Evolutionary conservation across 805 yeast species (phyloP).

Genomic region (Priceomyces haplophilus): DNA sequence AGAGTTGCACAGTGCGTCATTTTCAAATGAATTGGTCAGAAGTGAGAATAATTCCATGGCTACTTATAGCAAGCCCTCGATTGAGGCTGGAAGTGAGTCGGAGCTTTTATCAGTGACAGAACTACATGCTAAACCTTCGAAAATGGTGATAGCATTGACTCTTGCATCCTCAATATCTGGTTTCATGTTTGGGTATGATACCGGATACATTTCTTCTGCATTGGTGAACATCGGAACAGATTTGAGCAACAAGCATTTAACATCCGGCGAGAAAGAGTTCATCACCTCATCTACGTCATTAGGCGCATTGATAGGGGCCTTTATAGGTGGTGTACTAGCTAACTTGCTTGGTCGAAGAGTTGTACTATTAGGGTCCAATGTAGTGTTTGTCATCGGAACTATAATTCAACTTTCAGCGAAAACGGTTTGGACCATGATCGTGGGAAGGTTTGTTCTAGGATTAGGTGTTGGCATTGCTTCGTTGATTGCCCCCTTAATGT

Average conservation of each 20-base stretch:
- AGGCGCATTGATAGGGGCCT: constrained; percentile 83
- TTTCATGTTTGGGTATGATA: constrained; percentile 95
- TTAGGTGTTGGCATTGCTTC: constrained; percentile 97
- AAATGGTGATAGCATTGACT: constrained; percentile 65
- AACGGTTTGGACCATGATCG: constrained; percentile 86
- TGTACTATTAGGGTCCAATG: constrained; percentile 77
- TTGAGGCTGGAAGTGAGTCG: background rate
- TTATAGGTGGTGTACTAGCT: constrained; percentile 77
- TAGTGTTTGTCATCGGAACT: constrained; percentile 82
- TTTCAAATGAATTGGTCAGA: constrained; percentile 1
- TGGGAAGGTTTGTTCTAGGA: constrained; percentile 90
- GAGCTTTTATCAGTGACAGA: background rate
- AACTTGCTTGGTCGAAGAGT: constrained; percentile 83
- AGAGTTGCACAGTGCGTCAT: constrained; percentile 1
- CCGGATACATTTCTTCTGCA: constrained; percentile 95
- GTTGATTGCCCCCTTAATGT: constrained; percentile 88
- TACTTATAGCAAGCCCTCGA: background rate
- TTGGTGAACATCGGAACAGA: constrained; percentile 81
- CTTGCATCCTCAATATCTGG: constrained; percentile 87
- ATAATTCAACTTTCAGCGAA: constrained; percentile 78
- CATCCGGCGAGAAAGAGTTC: constrained; percentile 80
- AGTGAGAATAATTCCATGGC: background rate
- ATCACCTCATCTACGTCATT: constrained; percentile 93
- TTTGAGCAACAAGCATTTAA: constrained; percentile 52
- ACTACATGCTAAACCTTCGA: constrained; percentile 41